phyloP scores from a whole-genome alignment of 177 flowering plant species.

The Tripterygium wilfordii region DNA sequence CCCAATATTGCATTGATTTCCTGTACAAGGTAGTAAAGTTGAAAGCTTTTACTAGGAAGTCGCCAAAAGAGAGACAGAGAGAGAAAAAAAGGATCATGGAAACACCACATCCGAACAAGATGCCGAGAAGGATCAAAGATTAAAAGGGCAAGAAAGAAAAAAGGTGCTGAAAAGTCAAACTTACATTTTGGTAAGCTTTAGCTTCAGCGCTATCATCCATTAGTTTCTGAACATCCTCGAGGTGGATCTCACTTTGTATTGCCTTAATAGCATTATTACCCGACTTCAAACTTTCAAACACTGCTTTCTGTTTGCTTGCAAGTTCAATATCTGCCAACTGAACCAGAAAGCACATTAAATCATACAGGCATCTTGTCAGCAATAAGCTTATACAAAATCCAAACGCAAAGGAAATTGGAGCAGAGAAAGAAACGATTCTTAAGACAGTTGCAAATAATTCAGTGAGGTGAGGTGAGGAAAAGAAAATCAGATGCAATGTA shows the following conservation, averaged over 20 bases:
- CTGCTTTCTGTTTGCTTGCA: conserved; percentile 61
- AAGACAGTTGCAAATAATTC: background rate
- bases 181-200: background rate
- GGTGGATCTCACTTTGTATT: conserved; percentile 81
- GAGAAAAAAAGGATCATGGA: background rate
- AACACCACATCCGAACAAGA: background rate
- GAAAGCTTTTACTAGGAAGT: background rate
- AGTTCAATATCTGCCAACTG: conserved; percentile 94
- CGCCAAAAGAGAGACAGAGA: background rate
- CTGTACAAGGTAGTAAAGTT: background rate
- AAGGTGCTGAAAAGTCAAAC: conserved; percentile 3
- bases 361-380: too few species aligned
- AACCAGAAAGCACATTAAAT: conserved; percentile 12
- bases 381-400: background rate
- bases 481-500: background rate
- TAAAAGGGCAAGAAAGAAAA: background rate
- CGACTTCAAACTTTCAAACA: background rate
- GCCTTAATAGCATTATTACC: conserved; percentile 66
- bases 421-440: background rate
- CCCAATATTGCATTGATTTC: background rate
- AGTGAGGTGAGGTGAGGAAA: too few species aligned
- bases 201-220: conserved; percentile 61
- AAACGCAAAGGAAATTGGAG: background rate
- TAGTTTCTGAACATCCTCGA: conserved; percentile 90
- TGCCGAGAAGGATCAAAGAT: background rate